Percentiles rank a stretch among this genome's conserved stretches.
Conservation (phyloP, 768 basidiomycete genomes). For the Phylloporus sp. region DNA sequence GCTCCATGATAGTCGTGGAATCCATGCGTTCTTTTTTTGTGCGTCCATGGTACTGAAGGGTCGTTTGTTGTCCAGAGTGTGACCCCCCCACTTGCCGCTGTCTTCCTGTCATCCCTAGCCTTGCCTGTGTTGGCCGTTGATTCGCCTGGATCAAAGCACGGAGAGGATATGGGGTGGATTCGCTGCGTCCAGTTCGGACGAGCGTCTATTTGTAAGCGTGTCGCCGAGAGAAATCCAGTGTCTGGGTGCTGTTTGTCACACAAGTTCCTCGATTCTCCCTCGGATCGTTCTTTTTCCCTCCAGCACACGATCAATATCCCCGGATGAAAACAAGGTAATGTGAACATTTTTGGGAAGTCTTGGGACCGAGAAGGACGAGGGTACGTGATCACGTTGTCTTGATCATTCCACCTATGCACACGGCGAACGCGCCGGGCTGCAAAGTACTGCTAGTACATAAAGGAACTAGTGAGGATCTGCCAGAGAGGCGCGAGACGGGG, state of each 20-base stretch:
- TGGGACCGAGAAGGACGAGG: background rate
- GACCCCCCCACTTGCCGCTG: background rate
- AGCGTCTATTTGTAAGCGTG: background rate
- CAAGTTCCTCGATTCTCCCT: background rate
- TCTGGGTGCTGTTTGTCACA: background rate
- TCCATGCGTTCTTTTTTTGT: slow-evolving; percentile 16
- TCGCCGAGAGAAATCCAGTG: background rate
- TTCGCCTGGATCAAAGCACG: background rate
- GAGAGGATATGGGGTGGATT: background rate
- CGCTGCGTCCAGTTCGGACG: background rate
- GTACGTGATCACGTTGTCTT: slow-evolving; percentile 8
- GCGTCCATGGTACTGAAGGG: background rate
- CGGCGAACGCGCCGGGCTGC: background rate
- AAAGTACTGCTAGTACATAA: background rate
- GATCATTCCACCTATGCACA: background rate
- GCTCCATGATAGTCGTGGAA: slow-evolving; percentile 55
- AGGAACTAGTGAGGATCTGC: slow-evolving; percentile 2
- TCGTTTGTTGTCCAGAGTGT: slow-evolving; percentile 8
- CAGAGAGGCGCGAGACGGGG: background rate
- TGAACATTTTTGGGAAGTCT: background rate
- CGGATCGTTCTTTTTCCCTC: background rate
- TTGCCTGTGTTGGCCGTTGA: background rate
- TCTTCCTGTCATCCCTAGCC: background rate
- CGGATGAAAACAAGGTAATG: background rate
- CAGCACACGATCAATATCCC: slow-evolving; percentile 1